Evolutionary conservation across 2,329 filamentous ascomycete species (phyloP), one percentile per base, ranked within the genome.

Genomic region (Penicillium palitans): DNA sequence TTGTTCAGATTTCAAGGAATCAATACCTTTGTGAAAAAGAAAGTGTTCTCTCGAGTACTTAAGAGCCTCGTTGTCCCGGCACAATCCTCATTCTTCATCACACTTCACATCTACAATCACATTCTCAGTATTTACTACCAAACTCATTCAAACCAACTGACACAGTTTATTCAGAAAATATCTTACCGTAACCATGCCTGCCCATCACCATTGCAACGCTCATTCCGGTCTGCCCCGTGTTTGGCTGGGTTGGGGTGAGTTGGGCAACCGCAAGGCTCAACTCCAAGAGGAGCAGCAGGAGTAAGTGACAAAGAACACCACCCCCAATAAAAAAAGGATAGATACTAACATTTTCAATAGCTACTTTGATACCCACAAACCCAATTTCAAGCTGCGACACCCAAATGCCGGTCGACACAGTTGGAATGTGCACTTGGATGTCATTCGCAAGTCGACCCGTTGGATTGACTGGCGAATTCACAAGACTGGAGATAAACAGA

Each of bases 181-280:
- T 29, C 6, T 17, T 17, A 8, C 6, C 9, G 24, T 33, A 48
- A 48, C 1, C 3, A 48, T 54, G 52, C 10, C 52, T 39, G 8
- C 29, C 29, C 21, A 42, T 12, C 19, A 52, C n/a, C 55, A 52
- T 15, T 58, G 55, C 29, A 12, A 33, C n/a, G 17, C 50, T 24
- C 55, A 58, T 25, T 3, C 41, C 9, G 42, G 50, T 13, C 37
- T 58, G 4, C 55, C 55, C 27, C 35, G 37, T 0, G 50, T 48
- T 15, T 58, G 55, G 55, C 42, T 54, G 7, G 55, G 55, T 24
- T 58, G 42, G 27, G 50, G 55, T 10, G 55, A 58, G 29, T 21
- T 58, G 37, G 42, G 42, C 2, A 37, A 40, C 35, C 55, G 55
- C 37, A 54, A 58, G 44, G 31, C 50, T 19, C 25, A 58, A 19